phyloP scores from a whole-genome alignment of 768 basidiomycete genomes.

The Omphalotus guepiniiformis region DNA sequence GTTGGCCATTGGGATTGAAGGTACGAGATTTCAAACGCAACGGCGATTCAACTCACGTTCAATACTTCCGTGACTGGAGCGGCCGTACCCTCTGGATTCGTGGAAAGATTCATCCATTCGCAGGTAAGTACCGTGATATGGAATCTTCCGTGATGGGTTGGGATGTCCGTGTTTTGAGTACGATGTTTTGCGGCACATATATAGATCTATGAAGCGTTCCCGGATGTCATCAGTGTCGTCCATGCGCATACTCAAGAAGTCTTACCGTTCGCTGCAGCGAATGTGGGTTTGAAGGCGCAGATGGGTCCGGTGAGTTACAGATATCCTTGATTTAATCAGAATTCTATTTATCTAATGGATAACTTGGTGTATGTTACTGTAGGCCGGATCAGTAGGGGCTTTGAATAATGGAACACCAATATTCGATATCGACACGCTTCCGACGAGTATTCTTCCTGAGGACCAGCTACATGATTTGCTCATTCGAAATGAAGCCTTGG shows the following conservation, averaged over 20 bases:
- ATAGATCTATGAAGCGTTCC: slow-evolving; percentile 19
- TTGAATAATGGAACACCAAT: slow-evolving; percentile 12
- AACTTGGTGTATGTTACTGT: background rate
- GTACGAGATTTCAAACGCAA: slow-evolving; percentile 19
- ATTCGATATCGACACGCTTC: slow-evolving; percentile 14
- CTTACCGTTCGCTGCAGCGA: slow-evolving; percentile 16
- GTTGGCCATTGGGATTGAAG: too few relatives aligned
- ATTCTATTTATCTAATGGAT: too few relatives aligned
- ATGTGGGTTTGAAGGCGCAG: slow-evolving; percentile 11
- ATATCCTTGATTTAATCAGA: too few relatives aligned
- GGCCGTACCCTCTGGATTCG: slow-evolving; percentile 16
- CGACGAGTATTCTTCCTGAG: slow-evolving; percentile 10
- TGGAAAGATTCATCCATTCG: slow-evolving; percentile 19
- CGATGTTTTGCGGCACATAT: background rate
- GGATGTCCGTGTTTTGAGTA: background rate
- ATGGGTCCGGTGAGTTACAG: slow-evolving; percentile 14
- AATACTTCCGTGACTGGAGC: slow-evolving; percentile 15
- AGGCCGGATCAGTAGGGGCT: slow-evolving; percentile 8
- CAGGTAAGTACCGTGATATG: too few relatives aligned
- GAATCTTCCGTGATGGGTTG: background rate
- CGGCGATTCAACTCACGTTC: slow-evolving; percentile 16
- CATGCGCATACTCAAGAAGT: slow-evolving; percentile 16
- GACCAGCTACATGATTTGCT: slow-evolving; percentile 14
- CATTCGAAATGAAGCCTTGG: slow-evolving; percentile 13
- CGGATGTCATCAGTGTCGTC: slow-evolving; percentile 14